These are phyloP conservation scores for Aspergillus pseudotamarii DNA, from an alignment of 2,329 filamentous ascomycete species.

Conservation along the genomic window DNA sequence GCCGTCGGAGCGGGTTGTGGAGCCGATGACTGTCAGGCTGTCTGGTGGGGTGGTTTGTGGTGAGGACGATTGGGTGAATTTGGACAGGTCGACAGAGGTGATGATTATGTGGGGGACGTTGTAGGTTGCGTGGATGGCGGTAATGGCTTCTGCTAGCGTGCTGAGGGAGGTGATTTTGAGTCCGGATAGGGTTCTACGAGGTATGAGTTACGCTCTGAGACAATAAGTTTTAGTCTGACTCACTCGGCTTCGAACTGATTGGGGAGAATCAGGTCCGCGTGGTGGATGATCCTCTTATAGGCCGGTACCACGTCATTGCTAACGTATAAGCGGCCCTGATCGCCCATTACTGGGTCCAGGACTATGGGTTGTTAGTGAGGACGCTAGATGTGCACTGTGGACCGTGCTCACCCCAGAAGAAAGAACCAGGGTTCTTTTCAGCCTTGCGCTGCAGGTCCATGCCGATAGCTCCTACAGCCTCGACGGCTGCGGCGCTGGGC, in stretches of 20 bases:
- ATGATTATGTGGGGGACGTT: constrained; percentile 86
- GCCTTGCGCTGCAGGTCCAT: constrained; percentile 73
- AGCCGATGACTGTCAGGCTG: constrained; percentile 73
- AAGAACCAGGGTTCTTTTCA: constrained; percentile 66
- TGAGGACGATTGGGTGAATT: constrained; percentile 47
- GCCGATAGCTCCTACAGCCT: constrained; percentile 81
- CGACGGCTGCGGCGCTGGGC: constrained; percentile 80
- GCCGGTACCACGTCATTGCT: constrained; percentile 87
- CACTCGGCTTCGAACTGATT: constrained; percentile 98
- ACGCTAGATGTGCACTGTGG: neutral
- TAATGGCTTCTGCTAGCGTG: constrained; percentile 73
- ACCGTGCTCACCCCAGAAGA: constrained; percentile 74
- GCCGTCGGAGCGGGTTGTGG: constrained; percentile 65
- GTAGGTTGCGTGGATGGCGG: constrained; percentile 74
- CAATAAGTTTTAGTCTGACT: constrained; percentile 32
- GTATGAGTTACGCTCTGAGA: too few species aligned
- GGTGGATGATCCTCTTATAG: constrained; percentile 76
- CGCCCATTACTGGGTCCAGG: constrained; percentile 96
- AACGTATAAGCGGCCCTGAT: constrained; percentile 90
- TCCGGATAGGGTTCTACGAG: constrained; percentile 73
- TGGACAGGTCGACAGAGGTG: constrained; percentile 77
- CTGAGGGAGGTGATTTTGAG: constrained; percentile 76
- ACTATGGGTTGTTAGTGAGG: constrained; percentile 52
- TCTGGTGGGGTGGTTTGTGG: constrained; percentile 39
- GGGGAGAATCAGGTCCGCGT: constrained; percentile 89